A percentile compares a stretch with the other conserved stretches of the same genome.
Evolutionary conservation across 352 stramenopile species (phyloP).

Genomic region (Globisporangium echinulatum): DNA sequence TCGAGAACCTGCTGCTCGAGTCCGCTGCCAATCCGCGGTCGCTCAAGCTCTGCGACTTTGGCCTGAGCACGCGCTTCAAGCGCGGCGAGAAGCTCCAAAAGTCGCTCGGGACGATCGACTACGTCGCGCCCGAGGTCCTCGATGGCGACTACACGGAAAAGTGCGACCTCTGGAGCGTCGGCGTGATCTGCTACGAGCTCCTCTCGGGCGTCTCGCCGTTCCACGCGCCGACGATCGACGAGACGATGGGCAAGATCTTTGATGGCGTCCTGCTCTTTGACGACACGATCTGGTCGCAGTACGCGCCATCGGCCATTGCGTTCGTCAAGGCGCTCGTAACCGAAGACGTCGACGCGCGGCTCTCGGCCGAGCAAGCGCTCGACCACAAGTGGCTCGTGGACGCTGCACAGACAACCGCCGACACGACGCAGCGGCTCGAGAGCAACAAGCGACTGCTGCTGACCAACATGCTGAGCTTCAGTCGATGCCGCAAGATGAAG

Average conservation of each 20-base stretch:
- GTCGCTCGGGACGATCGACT: conserved; percentile 76
- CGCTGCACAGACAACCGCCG: conserved; percentile 14
- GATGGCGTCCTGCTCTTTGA: conserved; percentile 70
- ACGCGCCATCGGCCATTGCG: conserved; percentile 53
- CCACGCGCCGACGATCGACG: conserved; percentile 57
- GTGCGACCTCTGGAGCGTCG: conserved; percentile 77
- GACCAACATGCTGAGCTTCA: conserved; percentile 77
- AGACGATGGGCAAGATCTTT: conserved; percentile 82
- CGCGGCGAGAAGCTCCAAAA: conserved; percentile 68
- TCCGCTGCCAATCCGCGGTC: conserved; percentile 48
- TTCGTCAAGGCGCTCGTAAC: conserved; percentile 83
- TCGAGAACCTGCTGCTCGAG: conserved; percentile 80
- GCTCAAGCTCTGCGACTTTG: conserved; percentile 83
- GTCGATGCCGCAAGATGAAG: conserved; percentile 67
- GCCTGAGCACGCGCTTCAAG: conserved; percentile 68
- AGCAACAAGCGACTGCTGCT: conserved; percentile 61
- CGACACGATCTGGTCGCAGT: conserved; percentile 54
- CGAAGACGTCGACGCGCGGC: conserved; percentile 52
- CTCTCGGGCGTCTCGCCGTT: conserved; percentile 64
- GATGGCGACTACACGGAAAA: conserved; percentile 81
- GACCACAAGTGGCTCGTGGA: conserved; percentile 55
- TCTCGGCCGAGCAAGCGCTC: conserved; percentile 62
- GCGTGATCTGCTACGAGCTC: conserved; percentile 76
- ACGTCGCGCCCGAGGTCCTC: conserved; percentile 74
- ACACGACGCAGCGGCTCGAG: conserved; percentile 26